Evolutionary conservation across 2,329 filamentous ascomycete genomes (phyloP).

Genomic region (Claviceps lovelessii): DNA sequence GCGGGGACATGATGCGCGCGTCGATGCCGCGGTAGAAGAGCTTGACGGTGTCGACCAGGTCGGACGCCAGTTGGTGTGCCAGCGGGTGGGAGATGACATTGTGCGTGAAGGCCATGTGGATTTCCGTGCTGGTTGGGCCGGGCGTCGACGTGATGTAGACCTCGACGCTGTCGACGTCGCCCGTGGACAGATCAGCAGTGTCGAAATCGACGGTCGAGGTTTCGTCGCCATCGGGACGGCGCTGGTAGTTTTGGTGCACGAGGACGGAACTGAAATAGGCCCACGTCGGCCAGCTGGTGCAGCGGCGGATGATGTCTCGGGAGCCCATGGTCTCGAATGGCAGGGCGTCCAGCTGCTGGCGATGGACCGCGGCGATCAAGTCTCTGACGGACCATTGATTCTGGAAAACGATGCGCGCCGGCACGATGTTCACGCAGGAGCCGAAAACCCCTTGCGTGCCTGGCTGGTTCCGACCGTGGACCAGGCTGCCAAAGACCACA

Average conservation of each 20-base stretch:
- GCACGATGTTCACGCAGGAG: constrained; percentile 1
- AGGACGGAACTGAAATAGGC: constrained; percentile 1
- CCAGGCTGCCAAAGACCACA: constrained; percentile 2
- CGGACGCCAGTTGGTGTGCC: neutral
- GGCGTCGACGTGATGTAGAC: constrained; percentile 3
- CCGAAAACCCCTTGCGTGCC: constrained; percentile 1
- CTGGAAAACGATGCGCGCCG: neutral
- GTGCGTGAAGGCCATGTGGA: constrained; percentile 1
- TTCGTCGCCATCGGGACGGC: neutral
- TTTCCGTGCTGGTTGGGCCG: neutral
- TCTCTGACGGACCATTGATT: neutral
- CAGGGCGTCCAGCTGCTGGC: neutral
- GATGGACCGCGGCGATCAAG: neutral
- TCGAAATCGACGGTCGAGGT: neutral
- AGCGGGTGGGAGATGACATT: neutral
- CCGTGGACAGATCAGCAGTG: constrained; percentile 1
- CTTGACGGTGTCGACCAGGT: no score
- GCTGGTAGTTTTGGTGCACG: constrained; percentile 1
- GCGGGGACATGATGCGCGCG: neutral
- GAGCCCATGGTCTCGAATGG: constrained; percentile 1
- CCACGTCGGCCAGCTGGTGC: constrained; percentile 2
- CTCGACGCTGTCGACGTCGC: constrained; percentile 1
- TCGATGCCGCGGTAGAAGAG: neutral
- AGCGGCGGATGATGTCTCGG: neutral
- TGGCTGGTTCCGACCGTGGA: constrained; percentile 2